Conservation (phyloP, 2,329 filamentous ascomycete genomes). For the Exophiala aquamarina region DNA sequence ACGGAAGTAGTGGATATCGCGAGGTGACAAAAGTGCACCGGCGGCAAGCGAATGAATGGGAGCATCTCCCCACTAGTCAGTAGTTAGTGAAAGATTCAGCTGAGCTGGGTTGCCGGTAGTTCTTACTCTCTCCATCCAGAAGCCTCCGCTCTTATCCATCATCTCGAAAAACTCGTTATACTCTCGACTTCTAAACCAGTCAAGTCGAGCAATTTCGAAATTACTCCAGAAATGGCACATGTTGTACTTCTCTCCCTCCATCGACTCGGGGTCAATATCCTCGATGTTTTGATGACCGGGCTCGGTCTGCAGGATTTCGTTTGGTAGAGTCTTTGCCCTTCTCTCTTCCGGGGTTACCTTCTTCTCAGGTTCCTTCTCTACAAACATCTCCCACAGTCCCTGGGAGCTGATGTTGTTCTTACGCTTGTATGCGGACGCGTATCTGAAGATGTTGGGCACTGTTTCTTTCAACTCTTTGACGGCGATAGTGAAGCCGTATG, state of each 20-base stretch:
- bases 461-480: conserved; percentile 98
- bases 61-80: conserved; percentile 89
- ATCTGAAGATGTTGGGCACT: conserved; percentile 97
- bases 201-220: conserved; percentile 92
- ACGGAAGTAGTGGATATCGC: conserved; percentile 97
- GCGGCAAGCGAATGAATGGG: conserved; percentile 97
- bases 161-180: conserved; percentile 98
- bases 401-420: conserved; percentile 86
- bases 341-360: conserved; percentile 54
- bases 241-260: conserved; percentile 98
- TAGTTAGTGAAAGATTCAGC: conserved; percentile 28
- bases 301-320: conserved; percentile 77
- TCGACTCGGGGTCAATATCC: conserved; percentile 83
- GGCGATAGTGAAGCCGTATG: conserved; percentile 97
- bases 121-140: conserved; percentile 96
- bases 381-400: conserved; percentile 98
- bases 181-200: conserved; percentile 95
- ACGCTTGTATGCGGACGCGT: conserved; percentile 96
- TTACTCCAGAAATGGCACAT: conserved; percentile 99
- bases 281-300: conserved; percentile 69
- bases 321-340: conserved; percentile 69
- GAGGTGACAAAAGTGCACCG: conserved; percentile 75
- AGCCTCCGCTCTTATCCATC: conserved; percentile 97
- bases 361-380: conserved; percentile 66
- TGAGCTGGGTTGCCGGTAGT: conserved; percentile 9